Evolutionary conservation across 139 green algal genomes (phyloP), one percentile per base, ranked within the genome.

Genomic region (Tetraselmis chui): DNA sequence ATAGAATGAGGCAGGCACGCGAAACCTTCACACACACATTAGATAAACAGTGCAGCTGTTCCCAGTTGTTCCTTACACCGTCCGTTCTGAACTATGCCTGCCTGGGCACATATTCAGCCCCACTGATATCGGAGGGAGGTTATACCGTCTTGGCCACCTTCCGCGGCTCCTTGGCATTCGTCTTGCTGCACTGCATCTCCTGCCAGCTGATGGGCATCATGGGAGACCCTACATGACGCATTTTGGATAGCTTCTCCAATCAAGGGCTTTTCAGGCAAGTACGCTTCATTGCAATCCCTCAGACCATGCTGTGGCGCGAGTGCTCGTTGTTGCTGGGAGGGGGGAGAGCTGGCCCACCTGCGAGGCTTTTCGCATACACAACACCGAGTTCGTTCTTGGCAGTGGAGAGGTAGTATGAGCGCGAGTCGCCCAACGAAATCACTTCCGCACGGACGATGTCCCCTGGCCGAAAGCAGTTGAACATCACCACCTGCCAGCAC

Each of bases 321-420:
- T n/a, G n/a, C n/a, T n/a, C n/a, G n/a, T n/a, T n/a, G n/a, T n/a
- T n/a, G n/a, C n/a, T n/a, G n/a, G n/a, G n/a, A n/a, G n/a, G n/a
- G n/a, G n/a, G n/a, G n/a, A n/a, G n/a, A n/a, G n/a, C 59, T 26
- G 5, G 0, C 83, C 31, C 30, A 90, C 90, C 90, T 78, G 87
- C 84, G 0, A 89, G 26, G 84, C 92, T 95, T 79, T 90, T 91
- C 18, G 95, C 95, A 75, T 93, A 92, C 74, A 98, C 93, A 29
- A 98, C 95, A 0, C 95, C 95, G 59, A 98, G 89, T 32, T 94
- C 86, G 84, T 98, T 96, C 77, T 91, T 88, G 27, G 95, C 95
- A n/a, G 95, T 98, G 78, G 86, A 90, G 1, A 98, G 89, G 84
- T 94, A 95, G 80, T 96, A 98, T 5, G 91, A 92, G n/a, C 93